These are phyloP conservation scores for Jacaranda copaia DNA, from an alignment of 257 asterid species.

Conservation along the genomic window DNA sequence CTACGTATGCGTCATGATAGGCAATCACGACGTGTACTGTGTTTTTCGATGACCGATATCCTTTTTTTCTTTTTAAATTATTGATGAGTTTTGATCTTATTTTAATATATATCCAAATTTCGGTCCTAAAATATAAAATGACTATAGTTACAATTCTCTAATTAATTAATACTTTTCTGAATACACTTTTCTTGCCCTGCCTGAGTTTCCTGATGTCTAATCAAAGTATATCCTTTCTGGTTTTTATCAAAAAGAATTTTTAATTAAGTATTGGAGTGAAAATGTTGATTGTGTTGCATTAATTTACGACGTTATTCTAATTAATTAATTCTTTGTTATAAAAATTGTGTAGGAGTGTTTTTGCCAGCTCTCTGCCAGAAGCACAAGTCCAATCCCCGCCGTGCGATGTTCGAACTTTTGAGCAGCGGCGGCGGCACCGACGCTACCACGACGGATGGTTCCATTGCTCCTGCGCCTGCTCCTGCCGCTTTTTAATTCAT, in stretches of 20 bases:
- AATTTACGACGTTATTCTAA: neutral
- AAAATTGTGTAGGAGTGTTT: conserved; percentile 55
- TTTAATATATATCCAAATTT: no score
- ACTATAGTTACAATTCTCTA: no score
- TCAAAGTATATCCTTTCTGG: neutral
- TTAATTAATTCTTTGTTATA: neutral
- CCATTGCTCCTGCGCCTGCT: conserved; percentile 45
- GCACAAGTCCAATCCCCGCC: conserved; percentile 56
- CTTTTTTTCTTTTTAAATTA: no score
- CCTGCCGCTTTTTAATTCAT: conserved; percentile 23
- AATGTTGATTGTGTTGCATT: neutral
- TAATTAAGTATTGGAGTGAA: no score
- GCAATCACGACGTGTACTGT: no score
- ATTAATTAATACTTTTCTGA: no score
- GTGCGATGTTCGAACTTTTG: conserved; percentile 63
- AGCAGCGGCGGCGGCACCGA: conserved; percentile 51
- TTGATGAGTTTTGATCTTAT: no score
- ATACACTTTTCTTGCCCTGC: conserved; percentile 5
- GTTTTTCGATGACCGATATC: no score
- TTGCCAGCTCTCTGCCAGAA: conserved; percentile 64
- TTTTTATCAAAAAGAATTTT: no score
- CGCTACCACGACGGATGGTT: conserved; percentile 12
- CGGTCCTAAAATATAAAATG: no score
- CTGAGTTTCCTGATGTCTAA: neutral
- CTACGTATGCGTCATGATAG: no score